phyloP scores from a whole-genome alignment of 768 basidiomycete genomes.

The Leccinum disarticulatum region DNA sequence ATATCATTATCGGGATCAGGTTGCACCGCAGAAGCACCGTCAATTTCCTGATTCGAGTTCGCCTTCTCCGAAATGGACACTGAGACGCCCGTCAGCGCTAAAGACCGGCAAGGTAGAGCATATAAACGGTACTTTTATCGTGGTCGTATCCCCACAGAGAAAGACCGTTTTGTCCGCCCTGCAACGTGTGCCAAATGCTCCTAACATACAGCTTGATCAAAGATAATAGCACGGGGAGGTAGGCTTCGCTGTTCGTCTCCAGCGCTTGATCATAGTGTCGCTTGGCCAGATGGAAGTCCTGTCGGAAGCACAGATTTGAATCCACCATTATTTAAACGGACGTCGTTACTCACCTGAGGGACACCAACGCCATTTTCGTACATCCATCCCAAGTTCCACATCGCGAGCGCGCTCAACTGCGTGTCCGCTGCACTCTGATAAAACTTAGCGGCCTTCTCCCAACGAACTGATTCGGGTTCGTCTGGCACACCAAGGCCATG shows the following conservation, averaged over 20 bases:
- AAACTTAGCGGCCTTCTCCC: constrained; percentile 90
- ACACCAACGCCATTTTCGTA: constrained; percentile 96
- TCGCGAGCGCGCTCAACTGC: constrained; percentile 87
- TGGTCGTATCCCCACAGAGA: constrained; percentile 64
- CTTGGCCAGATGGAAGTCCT: constrained; percentile 98
- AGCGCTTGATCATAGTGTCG: constrained; percentile 89
- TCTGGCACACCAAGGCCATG: constrained; percentile 80
- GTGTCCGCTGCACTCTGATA: constrained; percentile 95
- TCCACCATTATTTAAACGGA: background rate
- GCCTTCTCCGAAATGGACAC: constrained; percentile 27
- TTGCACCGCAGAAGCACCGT: constrained; percentile 12
- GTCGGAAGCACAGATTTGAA: background rate
- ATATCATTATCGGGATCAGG: constrained; percentile 2
- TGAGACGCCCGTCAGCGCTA: constrained; percentile 14
- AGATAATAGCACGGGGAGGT: constrained; percentile 82
- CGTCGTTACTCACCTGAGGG: constrained; percentile 56
- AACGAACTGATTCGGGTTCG: constrained; percentile 59
- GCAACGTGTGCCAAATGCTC: constrained; percentile 81
- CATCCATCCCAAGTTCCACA: constrained; percentile 99
- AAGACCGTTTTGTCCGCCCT: constrained; percentile 67
- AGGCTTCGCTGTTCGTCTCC: constrained; percentile 87
- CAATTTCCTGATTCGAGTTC: constrained; percentile 26
- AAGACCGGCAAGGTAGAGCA: background rate
- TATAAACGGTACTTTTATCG: constrained; percentile 34
- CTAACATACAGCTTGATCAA: constrained; percentile 78